These are phyloP conservation scores for Silene vulgaris DNA, from an alignment of 179 eudicot genomes.

Conservation along the genomic window DNA sequence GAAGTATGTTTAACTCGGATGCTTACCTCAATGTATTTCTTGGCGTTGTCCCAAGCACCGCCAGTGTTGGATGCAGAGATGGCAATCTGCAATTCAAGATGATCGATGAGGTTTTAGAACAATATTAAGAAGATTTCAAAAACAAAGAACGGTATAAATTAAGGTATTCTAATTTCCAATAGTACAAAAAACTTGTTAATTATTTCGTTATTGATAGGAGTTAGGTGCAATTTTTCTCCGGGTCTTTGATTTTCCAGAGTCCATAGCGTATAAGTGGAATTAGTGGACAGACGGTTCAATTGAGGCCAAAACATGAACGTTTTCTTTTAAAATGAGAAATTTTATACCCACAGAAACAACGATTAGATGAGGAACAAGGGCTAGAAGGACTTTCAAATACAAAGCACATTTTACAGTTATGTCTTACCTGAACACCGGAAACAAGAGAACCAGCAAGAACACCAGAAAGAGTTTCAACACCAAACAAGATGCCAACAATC, in stretches of 20 bases:
- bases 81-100: constrained; percentile 50
- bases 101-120: neutral
- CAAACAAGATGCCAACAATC: constrained; percentile 12
- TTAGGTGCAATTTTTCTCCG: neutral
- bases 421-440: constrained; percentile 8
- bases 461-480: constrained; percentile 7
- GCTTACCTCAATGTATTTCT: constrained; percentile 86
- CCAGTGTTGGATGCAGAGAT: constrained; percentile 95
- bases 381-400: neutral
- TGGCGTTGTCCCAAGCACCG: constrained; percentile 97
- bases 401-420: neutral
- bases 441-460: constrained; percentile 10
- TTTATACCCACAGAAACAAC: neutral
- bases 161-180: neutral
- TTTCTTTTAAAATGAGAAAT: neutral
- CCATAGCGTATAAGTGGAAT: neutral
- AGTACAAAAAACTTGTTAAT: neutral
- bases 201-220: neutral
- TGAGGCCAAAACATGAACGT: neutral
- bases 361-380: neutral
- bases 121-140: neutral
- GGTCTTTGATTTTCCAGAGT: no score
- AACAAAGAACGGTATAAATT: neutral
- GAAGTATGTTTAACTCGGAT: neutral
- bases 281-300: neutral